A percentile compares a stretch with the other conserved stretches of the same genome.
phyloP scores from a whole-genome alignment of 306 rosid species.

The Vigna angularis region DNA sequence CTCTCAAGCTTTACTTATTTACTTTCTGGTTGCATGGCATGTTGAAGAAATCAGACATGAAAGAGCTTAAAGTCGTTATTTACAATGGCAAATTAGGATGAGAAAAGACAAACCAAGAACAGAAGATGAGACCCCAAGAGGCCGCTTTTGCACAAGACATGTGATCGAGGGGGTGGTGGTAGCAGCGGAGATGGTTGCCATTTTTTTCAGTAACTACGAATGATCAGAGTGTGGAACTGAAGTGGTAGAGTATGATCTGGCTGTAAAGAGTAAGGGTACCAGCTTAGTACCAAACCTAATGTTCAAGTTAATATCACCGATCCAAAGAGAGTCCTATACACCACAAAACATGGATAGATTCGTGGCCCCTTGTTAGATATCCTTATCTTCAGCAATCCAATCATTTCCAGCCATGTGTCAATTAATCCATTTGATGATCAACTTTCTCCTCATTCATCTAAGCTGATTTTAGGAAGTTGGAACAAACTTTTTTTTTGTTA shows the following conservation, averaged over 20 bases:
- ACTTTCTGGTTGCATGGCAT: not conserved
- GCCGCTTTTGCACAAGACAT: constrained; percentile 60
- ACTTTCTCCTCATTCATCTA: not conserved
- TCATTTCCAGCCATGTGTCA: constrained; percentile 59
- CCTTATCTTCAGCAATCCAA: constrained; percentile 70
- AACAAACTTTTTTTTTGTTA: not conserved
- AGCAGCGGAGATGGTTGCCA: constrained; percentile 82
- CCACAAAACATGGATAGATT: constrained; percentile 66
- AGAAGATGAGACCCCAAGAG: constrained; percentile 58
- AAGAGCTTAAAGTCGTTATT: not conserved
- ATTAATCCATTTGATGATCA: constrained; percentile 40
- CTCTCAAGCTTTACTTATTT: not conserved
- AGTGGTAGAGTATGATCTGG: constrained; percentile 13
- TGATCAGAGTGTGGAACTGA: constrained; percentile 21
- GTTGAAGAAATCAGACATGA: constrained; percentile 1
- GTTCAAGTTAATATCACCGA: constrained; percentile 51
- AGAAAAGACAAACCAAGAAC: constrained; percentile 62
- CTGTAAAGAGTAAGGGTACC: not conserved
- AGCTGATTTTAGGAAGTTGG: not conserved
- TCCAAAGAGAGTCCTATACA: constrained; percentile 38
- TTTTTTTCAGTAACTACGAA: constrained; percentile 38
- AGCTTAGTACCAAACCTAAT: not conserved
- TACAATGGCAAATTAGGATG: not conserved
- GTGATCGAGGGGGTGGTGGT: constrained; percentile 61
- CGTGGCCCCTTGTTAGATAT: constrained; percentile 58